phyloP scores from a whole-genome alignment of 352 stramenopile genomes.

The Phytophthora boehmeriae region DNA sequence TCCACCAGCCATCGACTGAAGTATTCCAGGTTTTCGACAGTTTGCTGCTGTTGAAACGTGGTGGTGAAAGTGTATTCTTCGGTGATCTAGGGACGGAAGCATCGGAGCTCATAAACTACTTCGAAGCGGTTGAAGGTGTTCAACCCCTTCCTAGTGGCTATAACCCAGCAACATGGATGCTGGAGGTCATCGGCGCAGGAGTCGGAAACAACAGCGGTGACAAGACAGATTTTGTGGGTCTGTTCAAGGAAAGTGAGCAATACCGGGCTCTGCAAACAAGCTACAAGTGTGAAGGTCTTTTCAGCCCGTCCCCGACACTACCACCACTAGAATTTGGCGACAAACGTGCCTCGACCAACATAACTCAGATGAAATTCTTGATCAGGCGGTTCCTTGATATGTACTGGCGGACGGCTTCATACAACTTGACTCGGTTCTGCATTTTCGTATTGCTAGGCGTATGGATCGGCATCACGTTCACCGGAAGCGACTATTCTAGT shows the following conservation, averaged over 20 bases:
- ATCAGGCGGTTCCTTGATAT: conserved; percentile 19
- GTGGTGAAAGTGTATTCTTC: neutral
- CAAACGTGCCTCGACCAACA: conserved; percentile 15
- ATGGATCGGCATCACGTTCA: conserved; percentile 70
- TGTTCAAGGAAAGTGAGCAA: conserved; percentile 29
- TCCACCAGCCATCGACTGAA: conserved; percentile 84
- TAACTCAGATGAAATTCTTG: neutral
- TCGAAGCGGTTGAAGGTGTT: conserved; percentile 38
- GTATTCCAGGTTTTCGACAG: conserved; percentile 23
- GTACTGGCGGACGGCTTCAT: conserved; percentile 66
- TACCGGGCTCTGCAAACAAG: conserved; percentile 21
- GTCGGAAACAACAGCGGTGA: conserved; percentile 11
- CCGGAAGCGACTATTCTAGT: conserved; percentile 5
- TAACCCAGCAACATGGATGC: conserved; percentile 63
- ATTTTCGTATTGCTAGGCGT: conserved; percentile 64
- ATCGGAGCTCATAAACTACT: conserved; percentile 20
- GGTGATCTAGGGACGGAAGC: conserved; percentile 17
- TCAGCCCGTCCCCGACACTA: conserved; percentile 16
- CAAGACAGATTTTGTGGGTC: conserved; percentile 29
- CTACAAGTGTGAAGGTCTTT: conserved; percentile 25
- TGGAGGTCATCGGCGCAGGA: neutral
- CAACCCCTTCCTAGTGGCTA: conserved; percentile 48
- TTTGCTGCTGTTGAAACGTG: neutral
- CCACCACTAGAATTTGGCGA: conserved; percentile 31
- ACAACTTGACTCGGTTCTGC: conserved; percentile 39